Conservation (phyloP, 31 red algal genomes). For the Asparagopsis taxiformis region DNA sequence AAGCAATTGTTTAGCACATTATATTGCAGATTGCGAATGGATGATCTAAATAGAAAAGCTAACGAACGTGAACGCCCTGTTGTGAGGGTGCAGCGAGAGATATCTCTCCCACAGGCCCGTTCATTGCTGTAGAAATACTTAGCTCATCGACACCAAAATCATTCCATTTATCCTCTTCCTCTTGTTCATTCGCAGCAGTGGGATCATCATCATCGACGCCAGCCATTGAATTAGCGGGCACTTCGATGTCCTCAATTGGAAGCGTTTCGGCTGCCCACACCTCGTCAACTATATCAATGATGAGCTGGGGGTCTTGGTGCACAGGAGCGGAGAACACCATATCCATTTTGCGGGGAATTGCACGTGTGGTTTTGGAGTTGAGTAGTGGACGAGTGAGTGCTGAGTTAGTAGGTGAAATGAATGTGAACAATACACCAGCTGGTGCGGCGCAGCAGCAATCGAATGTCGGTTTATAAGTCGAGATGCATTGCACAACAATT, state of each 20-base stretch:
- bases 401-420: too few species aligned
- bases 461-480: too few species aligned
- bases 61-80: too few species aligned
- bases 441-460: too few species aligned
- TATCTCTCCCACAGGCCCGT: too few species aligned
- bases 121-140: not conserved
- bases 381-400: too few species aligned
- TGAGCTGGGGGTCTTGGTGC: constrained; percentile 39
- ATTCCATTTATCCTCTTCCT: constrained; percentile 56
- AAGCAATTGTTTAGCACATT: too few species aligned
- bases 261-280: constrained; percentile 50
- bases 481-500: not conserved
- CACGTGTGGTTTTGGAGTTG: too few species aligned
- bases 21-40: too few species aligned
- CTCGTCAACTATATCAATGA: constrained; percentile 44
- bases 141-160: constrained; percentile 50
- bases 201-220: constrained; percentile 52
- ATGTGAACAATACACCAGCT: too few species aligned
- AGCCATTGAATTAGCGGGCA: constrained; percentile 13
- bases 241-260: constrained; percentile 48
- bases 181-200: constrained; percentile 12
- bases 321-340: constrained; percentile 47
- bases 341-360: constrained; percentile 29
- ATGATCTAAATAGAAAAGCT: too few species aligned
- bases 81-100: too few species aligned